Evolutionary conservation across 2,329 filamentous ascomycete species (phyloP).

Genomic region (Verticillium isaacii): DNA sequence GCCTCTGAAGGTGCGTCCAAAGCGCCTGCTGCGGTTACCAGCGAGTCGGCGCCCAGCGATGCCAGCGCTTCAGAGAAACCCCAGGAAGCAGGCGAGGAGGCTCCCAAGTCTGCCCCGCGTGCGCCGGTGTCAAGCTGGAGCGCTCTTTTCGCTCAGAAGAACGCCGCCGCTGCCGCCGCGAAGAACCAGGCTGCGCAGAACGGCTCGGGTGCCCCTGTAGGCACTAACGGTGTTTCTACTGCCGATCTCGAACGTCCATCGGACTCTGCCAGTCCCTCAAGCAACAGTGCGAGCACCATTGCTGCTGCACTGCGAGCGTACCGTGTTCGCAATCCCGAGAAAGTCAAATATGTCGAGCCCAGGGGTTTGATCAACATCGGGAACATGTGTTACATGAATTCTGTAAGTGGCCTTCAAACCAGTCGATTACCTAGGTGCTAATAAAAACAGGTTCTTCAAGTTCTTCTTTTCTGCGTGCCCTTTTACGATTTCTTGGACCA

Average conservation of each 20-base stretch:
- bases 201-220: constrained; percentile 5
- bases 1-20: constrained; percentile 13
- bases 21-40: constrained; percentile 15
- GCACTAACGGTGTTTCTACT: constrained; percentile 11
- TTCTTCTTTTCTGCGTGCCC: constrained; percentile 86
- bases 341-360: constrained; percentile 82
- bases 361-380: constrained; percentile 93
- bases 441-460: constrained; percentile 73
- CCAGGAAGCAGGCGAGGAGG: constrained; percentile 2
- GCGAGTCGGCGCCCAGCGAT: constrained; percentile 8
- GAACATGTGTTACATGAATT: constrained; percentile 99
- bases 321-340: constrained; percentile 58
- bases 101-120: constrained; percentile 18
- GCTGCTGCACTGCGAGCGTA: constrained; percentile 75
- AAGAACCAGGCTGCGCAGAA: constrained; percentile 17
- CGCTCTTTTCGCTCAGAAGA: constrained; percentile 30
- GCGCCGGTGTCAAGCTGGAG: constrained; percentile 33
- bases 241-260: not conserved
- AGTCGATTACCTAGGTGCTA: not conserved
- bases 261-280: not conserved
- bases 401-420: constrained; percentile 53
- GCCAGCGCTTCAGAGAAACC: constrained; percentile 4
- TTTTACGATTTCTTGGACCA: constrained; percentile 94
- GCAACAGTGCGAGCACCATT: constrained; percentile 45
- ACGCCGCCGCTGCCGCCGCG: constrained; percentile 9